phyloP scores from a whole-genome alignment of 352 stramenopile genomes.

The Pythium coloratum region DNA sequence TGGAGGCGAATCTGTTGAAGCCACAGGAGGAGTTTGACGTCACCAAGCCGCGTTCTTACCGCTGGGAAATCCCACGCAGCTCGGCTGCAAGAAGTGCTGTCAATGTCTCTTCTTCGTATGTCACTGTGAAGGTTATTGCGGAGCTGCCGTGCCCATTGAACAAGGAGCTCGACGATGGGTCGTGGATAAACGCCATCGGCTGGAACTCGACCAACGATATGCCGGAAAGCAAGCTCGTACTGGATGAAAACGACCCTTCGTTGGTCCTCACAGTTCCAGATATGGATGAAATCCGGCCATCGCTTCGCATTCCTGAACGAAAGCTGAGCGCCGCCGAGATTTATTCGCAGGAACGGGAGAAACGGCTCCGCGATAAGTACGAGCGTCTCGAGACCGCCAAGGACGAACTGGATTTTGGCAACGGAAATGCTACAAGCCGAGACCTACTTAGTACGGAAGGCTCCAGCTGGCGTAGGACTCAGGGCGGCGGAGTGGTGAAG shows the following conservation, averaged over 20 bases:
- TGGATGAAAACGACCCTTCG: slow-evolving; percentile 81
- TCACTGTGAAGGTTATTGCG: no score
- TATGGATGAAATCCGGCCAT: slow-evolving; percentile 80
- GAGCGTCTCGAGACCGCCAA: slow-evolving; percentile 80
- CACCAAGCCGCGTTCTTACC: slow-evolving; percentile 70
- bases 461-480: no score
- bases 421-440: slow-evolving; percentile 62
- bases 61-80: slow-evolving; percentile 61
- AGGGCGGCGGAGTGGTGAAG: slow-evolving; percentile 74
- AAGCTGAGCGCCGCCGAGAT: slow-evolving; percentile 80
- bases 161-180: slow-evolving; percentile 62
- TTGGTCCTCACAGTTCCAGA: slow-evolving; percentile 75
- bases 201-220: slow-evolving; percentile 82
- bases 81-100: not conserved
- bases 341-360: slow-evolving; percentile 65
- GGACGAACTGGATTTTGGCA: slow-evolving; percentile 77
- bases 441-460: no score
- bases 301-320: slow-evolving; percentile 76
- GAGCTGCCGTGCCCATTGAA: slow-evolving; percentile 56
- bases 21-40: slow-evolving; percentile 61
- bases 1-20: slow-evolving; percentile 31
- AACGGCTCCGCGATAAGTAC: slow-evolving; percentile 73
- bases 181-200: slow-evolving; percentile 74
- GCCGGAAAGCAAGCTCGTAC: slow-evolving; percentile 74
- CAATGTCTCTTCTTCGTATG: no score